A percentile compares a stretch with the other conserved stretches of the same genome.
These are phyloP conservation scores for Geotrichum australiense DNA, from an alignment of 1,139 yeast species.

Conservation along the genomic window DNA sequence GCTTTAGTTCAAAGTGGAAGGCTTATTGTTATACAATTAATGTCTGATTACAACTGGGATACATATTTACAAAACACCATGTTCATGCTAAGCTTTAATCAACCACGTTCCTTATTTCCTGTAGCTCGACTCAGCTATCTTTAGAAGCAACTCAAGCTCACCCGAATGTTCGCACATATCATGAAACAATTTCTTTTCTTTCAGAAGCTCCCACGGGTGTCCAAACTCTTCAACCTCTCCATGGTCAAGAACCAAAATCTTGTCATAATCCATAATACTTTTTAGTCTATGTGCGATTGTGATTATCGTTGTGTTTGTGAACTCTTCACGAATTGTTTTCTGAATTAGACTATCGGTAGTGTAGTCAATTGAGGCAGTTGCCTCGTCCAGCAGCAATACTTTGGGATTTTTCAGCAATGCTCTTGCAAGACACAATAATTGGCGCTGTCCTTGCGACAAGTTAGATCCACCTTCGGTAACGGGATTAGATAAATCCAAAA, in stretches of 20 bases:
- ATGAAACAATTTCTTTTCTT: conserved; percentile 63
- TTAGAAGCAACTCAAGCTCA: conserved; percentile 68
- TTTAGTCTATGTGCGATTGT: conserved; percentile 95
- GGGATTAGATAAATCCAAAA: conserved; percentile 56
- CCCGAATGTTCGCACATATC: conserved; percentile 93
- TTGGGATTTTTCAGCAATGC: conserved; percentile 81
- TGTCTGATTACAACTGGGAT: too few relatives aligned
- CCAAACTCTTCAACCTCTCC: conserved; percentile 87
- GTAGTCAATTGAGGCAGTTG: conserved; percentile 94
- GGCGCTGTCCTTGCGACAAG: conserved; percentile 94
- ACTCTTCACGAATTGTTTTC: conserved; percentile 82
- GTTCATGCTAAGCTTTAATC: too few relatives aligned
- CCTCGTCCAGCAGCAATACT: conserved; percentile 85
- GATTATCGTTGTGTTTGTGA: conserved; percentile 70
- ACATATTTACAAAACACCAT: too few relatives aligned
- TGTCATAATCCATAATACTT: conserved; percentile 90
- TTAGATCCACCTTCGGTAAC: conserved; percentile 87
- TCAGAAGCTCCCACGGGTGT: conserved; percentile 69
- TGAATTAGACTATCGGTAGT: conserved; percentile 88
- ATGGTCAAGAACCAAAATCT: conserved; percentile 89
- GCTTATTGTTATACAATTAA: too few relatives aligned
- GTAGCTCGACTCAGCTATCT: conserved; percentile 60
- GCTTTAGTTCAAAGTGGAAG: too few relatives aligned
- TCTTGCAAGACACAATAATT: conserved; percentile 85
- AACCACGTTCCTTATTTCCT: too few relatives aligned